Conservation (phyloP, 1,139 yeast genomes). For the Hyphopichia pseudoburtonii region DNA sequence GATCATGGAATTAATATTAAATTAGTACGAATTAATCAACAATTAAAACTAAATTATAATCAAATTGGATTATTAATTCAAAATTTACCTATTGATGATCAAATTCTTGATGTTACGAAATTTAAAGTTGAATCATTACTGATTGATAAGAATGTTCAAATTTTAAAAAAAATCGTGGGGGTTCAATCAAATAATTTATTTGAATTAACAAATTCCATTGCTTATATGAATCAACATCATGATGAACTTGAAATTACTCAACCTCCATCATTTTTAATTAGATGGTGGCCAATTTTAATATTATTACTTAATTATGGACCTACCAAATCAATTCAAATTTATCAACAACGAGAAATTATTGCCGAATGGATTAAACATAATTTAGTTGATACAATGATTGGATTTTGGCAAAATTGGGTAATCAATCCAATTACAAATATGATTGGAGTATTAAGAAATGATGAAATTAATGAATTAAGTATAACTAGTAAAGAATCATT, state of each 20-base stretch:
- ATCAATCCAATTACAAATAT: constrained; percentile 74
- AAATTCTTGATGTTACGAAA: constrained; percentile 2
- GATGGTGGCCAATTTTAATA: constrained; percentile 68
- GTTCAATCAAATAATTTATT: neutral
- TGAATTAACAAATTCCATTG: neutral
- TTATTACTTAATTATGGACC: constrained; percentile 51
- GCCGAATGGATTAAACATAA: constrained; percentile 3
- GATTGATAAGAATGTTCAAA: neutral
- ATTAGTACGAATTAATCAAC: constrained; percentile 14
- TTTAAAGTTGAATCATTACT: neutral
- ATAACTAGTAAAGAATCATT: constrained; percentile 80
- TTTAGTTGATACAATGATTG: constrained; percentile 20
- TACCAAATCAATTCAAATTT: constrained; percentile 34
- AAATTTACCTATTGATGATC: constrained; percentile 21
- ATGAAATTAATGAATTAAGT: constrained; percentile 66
- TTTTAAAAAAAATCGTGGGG: neutral
- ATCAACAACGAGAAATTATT: constrained; percentile 6
- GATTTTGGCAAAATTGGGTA: constrained; percentile 82
- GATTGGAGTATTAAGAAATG: constrained; percentile 78
- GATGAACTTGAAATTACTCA: constrained; percentile 15
- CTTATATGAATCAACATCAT: constrained; percentile 2
- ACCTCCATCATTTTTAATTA: constrained; percentile 49
- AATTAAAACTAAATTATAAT: constrained; percentile 25
- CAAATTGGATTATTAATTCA: constrained; percentile 32
- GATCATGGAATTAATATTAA: constrained; percentile 22